Evolutionary conservation across 2,329 filamentous ascomycete species (phyloP).

Genomic region (Venturia oleaginea): DNA sequence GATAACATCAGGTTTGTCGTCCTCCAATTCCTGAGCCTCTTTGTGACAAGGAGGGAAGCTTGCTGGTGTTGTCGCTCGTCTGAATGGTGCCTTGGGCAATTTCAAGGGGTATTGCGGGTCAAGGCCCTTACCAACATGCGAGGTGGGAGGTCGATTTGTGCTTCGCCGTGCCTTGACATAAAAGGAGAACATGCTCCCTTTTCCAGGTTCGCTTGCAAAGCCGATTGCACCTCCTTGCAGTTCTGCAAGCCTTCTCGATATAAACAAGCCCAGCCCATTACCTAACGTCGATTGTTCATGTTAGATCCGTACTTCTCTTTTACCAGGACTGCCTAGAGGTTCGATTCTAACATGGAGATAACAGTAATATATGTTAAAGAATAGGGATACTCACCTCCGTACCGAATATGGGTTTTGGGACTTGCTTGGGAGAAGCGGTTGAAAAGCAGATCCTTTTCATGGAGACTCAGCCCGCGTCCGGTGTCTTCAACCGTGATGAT

Average conservation of each 20-base stretch:
- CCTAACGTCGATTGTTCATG: too few species aligned
- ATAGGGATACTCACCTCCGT: too few species aligned
- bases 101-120: background rate
- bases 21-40: background rate
- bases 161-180: slow-evolving; percentile 46
- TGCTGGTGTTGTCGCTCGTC: background rate
- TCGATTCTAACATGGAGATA: too few species aligned
- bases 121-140: background rate
- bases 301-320: too few species aligned
- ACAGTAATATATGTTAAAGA: too few species aligned
- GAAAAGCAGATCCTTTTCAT: slow-evolving; percentile 50
- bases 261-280: slow-evolving; percentile 49
- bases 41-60: background rate
- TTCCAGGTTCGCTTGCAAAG: slow-evolving; percentile 47
- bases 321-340: too few species aligned
- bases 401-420: slow-evolving; percentile 46
- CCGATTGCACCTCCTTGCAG: slow-evolving; percentile 64
- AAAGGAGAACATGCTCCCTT: slow-evolving; percentile 58
- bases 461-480: slow-evolving; percentile 52
- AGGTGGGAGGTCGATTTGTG: background rate
- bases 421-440: slow-evolving; percentile 61
- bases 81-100: background rate
- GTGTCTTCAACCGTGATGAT: slow-evolving; percentile 57
- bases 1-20: background rate
- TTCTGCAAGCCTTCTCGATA: slow-evolving; percentile 57